phyloP scores from a whole-genome alignment of 1,284 basidiomycete species.

The Exobasidium rhododendri region DNA sequence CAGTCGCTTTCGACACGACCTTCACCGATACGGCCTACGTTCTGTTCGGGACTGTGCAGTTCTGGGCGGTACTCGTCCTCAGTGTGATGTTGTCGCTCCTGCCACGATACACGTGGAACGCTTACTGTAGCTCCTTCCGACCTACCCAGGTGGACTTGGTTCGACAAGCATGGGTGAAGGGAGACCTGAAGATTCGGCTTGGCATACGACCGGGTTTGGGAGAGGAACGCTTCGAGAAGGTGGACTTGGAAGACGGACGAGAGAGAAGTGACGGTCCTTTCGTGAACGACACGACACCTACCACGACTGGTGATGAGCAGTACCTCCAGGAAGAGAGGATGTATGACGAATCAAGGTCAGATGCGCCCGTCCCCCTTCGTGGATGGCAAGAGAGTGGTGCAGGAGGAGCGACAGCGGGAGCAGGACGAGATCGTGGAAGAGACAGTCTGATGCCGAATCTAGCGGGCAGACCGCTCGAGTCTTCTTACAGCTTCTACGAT shows the following conservation, averaged over 20 bases:
- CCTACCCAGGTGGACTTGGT: slow-evolving; percentile 45
- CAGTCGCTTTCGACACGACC: slow-evolving; percentile 31
- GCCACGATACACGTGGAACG: slow-evolving; percentile 37
- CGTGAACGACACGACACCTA: background rate
- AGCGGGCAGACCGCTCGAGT: slow-evolving; percentile 12
- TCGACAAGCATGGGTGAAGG: slow-evolving; percentile 43
- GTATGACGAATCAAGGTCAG: slow-evolving; percentile 1
- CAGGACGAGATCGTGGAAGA: background rate
- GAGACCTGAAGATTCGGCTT: slow-evolving; percentile 42
- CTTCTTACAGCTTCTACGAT: slow-evolving; percentile 33
- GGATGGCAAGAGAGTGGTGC: background rate
- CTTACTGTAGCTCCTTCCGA: slow-evolving; percentile 35
- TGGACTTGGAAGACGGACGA: background rate
- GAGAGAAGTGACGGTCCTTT: background rate
- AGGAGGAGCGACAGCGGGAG: background rate
- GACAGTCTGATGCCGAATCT: slow-evolving; percentile 6
- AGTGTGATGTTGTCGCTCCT: slow-evolving; percentile 38
- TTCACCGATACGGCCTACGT: slow-evolving; percentile 36
- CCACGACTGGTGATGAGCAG: slow-evolving; percentile 4
- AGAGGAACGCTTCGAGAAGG: background rate
- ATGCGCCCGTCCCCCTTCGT: background rate
- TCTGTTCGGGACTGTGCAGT: slow-evolving; percentile 36
- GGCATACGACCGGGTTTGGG: slow-evolving; percentile 21
- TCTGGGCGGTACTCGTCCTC: slow-evolving; percentile 41
- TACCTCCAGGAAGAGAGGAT: background rate